Conservation (phyloP, 805 yeast species). For the Wickerhamomyces bovis region DNA sequence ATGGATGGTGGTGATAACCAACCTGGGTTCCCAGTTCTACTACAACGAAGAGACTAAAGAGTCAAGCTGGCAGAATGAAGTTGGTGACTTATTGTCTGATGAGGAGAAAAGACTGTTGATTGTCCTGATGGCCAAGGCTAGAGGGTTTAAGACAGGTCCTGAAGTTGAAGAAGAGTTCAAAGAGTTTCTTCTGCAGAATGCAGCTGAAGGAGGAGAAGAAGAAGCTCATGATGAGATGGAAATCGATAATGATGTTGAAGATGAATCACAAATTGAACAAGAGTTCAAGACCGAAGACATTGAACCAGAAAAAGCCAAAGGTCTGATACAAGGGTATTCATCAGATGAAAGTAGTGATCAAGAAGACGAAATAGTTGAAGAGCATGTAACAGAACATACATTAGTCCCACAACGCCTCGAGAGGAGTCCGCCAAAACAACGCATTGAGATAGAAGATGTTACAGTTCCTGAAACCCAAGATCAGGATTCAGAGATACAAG, state of each 20-base stretch:
- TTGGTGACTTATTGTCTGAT: slow-evolving; percentile 21
- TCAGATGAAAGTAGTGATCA: slow-evolving; percentile 14
- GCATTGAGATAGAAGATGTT: slow-evolving; percentile 12
- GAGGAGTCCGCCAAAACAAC: neutral
- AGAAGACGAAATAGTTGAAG: neutral
- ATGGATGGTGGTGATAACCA: slow-evolving; percentile 39
- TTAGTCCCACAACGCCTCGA: neutral
- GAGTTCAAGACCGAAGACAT: neutral
- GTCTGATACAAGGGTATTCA: slow-evolving; percentile 13
- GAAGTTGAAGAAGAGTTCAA: slow-evolving; percentile 2
- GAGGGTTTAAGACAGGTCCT: slow-evolving; percentile 28
- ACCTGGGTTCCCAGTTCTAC: slow-evolving; percentile 38
- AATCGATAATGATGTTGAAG: neutral
- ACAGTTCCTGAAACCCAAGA: slow-evolving; percentile 6
- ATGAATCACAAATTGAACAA: neutral
- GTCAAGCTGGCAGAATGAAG: slow-evolving; percentile 30
- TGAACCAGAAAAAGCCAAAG: neutral
- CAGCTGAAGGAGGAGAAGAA: neutral
- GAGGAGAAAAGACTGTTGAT: slow-evolving; percentile 26
- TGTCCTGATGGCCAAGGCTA: slow-evolving; percentile 29
- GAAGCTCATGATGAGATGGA: neutral
- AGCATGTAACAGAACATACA: neutral
- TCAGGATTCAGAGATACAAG: neutral
- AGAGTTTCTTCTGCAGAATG: neutral
- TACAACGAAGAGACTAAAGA: slow-evolving; percentile 24